These are phyloP conservation scores for Coelastrella sp. DNA, from an alignment of 139 green algal genomes.

Conservation along the genomic window DNA sequence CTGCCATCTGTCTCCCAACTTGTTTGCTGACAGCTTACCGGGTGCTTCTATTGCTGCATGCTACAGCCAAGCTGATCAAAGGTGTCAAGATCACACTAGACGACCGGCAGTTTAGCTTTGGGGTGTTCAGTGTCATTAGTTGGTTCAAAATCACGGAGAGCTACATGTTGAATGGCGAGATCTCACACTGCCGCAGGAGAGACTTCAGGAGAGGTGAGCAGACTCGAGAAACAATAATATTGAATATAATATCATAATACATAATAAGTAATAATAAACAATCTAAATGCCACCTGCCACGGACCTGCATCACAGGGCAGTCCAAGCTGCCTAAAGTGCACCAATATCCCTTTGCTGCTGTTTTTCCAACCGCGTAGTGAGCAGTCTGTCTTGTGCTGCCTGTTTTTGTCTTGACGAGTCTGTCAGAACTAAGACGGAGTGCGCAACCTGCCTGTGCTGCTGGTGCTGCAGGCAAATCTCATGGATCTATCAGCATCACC, in stretches of 20 bases:
- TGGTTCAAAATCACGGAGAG: slow-evolving; percentile 45
- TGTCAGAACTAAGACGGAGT: background rate
- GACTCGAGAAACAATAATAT: too few relatives aligned
- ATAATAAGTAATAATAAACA: background rate
- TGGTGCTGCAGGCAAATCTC: background rate
- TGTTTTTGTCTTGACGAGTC: background rate
- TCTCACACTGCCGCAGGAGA: background rate
- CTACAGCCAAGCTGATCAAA: slow-evolving; percentile 23
- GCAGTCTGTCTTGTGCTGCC: background rate
- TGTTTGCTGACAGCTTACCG: too few relatives aligned
- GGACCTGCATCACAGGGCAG: too few relatives aligned
- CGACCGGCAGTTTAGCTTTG: slow-evolving; percentile 7
- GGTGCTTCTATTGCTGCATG: too few relatives aligned
- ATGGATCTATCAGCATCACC: background rate
- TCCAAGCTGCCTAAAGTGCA: too few relatives aligned
- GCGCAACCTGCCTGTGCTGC: background rate
- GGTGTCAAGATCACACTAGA: slow-evolving; percentile 21
- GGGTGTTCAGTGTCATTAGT: slow-evolving; percentile 39
- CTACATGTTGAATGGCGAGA: background rate
- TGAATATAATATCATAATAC: background rate
- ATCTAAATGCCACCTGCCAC: background rate
- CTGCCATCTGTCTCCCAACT: too few relatives aligned
- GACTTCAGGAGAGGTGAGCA: slow-evolving; percentile 37
- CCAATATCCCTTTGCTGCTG: too few relatives aligned
- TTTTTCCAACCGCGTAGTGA: background rate